A percentile compares a stretch with the other conserved stretches of the same genome.
These are phyloP conservation scores for Microsporum canis DNA, from an alignment of 2,329 filamentous ascomycete species.

Conservation along the genomic window DNA sequence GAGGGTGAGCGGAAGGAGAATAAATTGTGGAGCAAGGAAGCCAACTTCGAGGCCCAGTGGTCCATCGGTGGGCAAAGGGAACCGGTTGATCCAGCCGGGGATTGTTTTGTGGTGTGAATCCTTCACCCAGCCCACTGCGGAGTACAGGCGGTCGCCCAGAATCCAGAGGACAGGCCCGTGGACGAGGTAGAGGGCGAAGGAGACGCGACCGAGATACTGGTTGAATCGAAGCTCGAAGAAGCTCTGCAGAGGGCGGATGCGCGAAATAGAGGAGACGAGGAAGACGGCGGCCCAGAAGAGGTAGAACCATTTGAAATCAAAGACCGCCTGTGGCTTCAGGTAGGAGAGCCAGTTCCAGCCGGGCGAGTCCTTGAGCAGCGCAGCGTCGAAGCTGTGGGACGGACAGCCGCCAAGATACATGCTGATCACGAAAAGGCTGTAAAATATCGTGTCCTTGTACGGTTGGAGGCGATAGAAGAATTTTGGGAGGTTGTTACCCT, in stretches of 20 bases:
- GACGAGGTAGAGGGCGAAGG: slow-evolving; percentile 39
- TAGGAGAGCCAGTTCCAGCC: slow-evolving; percentile 52
- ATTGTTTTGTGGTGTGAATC: slow-evolving; percentile 41
- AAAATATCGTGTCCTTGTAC: slow-evolving; percentile 43
- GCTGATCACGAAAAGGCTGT: slow-evolving; percentile 41
- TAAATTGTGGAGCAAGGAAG: slow-evolving; percentile 49
- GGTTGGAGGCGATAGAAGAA: slow-evolving; percentile 39
- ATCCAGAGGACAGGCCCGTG: slow-evolving; percentile 50
- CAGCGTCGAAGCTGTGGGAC: slow-evolving; percentile 38
- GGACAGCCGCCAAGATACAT: slow-evolving; percentile 53
- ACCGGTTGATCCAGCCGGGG: slow-evolving; percentile 45
- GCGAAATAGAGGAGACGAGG: slow-evolving; percentile 34
- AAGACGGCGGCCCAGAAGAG: slow-evolving; percentile 35
- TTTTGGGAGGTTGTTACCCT: slow-evolving; percentile 40
- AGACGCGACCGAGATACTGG: slow-evolving; percentile 39
- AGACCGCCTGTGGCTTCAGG: slow-evolving; percentile 55
- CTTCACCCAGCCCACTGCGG: slow-evolving; percentile 46
- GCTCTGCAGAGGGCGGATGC: slow-evolving; percentile 30
- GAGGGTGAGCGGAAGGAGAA: slow-evolving; percentile 50
- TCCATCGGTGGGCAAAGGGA: slow-evolving; percentile 45
- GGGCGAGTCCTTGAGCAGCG: slow-evolving; percentile 42
- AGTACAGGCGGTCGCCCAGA: slow-evolving; percentile 53
- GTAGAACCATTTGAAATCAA: slow-evolving; percentile 32
- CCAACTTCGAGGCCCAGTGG: slow-evolving; percentile 51
- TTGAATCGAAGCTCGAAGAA: slow-evolving; percentile 32